Evolutionary conservation across 805 yeast species (phyloP).

Genomic region (Isabelozyma rhagii): DNA sequence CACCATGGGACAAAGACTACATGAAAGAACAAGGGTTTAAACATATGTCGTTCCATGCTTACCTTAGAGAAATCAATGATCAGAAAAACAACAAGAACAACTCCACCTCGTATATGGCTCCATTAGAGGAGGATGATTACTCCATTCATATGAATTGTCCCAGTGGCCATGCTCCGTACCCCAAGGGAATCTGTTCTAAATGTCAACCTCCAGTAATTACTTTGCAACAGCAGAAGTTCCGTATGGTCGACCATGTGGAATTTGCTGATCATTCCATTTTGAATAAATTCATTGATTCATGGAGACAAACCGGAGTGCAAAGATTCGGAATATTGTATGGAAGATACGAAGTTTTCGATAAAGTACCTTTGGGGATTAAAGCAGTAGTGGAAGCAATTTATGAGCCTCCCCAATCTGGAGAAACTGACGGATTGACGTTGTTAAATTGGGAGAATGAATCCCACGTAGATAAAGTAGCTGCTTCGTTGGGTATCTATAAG

Average conservation of each 20-base stretch:
- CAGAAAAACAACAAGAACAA: slow-evolving; percentile 57
- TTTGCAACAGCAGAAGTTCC: slow-evolving; percentile 79
- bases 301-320: slow-evolving; percentile 89
- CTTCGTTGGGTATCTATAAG: slow-evolving; percentile 57
- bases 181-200: slow-evolving; percentile 89
- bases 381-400: slow-evolving; percentile 92
- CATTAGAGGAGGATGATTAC: slow-evolving; percentile 70
- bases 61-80: slow-evolving; percentile 70
- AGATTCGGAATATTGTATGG: slow-evolving; percentile 87
- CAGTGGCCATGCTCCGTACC: slow-evolving; percentile 91
- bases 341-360: slow-evolving; percentile 67
- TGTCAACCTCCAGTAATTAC: slow-evolving; percentile 97
- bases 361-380: slow-evolving; percentile 89
- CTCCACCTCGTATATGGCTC: slow-evolving; percentile 68
- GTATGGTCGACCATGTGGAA: slow-evolving; percentile 98
- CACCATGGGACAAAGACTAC: slow-evolving; percentile 88
- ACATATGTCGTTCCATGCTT: slow-evolving; percentile 83
- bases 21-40: slow-evolving; percentile 74
- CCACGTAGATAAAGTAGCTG: slow-evolving; percentile 53
- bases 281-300: slow-evolving; percentile 80
- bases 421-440: slow-evolving; percentile 76
- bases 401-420: slow-evolving; percentile 89
- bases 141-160: slow-evolving; percentile 62
- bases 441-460: slow-evolving; percentile 54
- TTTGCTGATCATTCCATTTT: slow-evolving; percentile 71